These are phyloP conservation scores for Austroboletus novae-zelandiae DNA, from an alignment of 1,284 basidiomycete species.

Conservation along the genomic window DNA sequence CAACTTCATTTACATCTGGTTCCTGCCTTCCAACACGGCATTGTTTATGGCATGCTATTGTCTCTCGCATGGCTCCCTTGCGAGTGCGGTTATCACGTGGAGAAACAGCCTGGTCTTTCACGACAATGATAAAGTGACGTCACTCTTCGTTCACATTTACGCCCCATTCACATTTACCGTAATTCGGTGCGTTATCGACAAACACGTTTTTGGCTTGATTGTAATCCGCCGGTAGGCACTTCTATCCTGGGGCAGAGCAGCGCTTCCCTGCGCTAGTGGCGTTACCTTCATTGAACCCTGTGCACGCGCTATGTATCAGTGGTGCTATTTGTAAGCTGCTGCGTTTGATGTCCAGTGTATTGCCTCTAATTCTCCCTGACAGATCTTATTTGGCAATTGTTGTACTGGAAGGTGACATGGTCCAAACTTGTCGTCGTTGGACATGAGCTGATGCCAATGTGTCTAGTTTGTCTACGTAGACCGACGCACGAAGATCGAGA, in stretches of 20 bases:
- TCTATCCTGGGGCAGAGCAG: slow-evolving; percentile 69
- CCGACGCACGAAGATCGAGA: slow-evolving; percentile 81
- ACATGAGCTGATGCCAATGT: slow-evolving; percentile 5
- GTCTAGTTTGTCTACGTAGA: slow-evolving; percentile 78
- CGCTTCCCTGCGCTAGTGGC: slow-evolving; percentile 81
- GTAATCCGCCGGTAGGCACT: slow-evolving; percentile 56
- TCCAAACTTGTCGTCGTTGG: neutral
- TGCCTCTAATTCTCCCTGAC: slow-evolving; percentile 11
- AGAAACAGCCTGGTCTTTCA: slow-evolving; percentile 96
- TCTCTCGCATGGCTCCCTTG: slow-evolving; percentile 84
- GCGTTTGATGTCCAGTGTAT: slow-evolving; percentile 16
- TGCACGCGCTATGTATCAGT: slow-evolving; percentile 64
- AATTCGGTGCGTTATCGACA: slow-evolving; percentile 60
- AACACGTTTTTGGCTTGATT: slow-evolving; percentile 1
- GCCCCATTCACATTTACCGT: slow-evolving; percentile 84
- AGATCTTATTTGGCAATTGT: slow-evolving; percentile 86
- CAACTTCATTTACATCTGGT: slow-evolving; percentile 87
- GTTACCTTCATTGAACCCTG: slow-evolving; percentile 61
- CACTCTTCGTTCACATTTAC: slow-evolving; percentile 89
- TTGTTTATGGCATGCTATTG: slow-evolving; percentile 88
- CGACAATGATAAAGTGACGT: slow-evolving; percentile 90
- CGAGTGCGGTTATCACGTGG: slow-evolving; percentile 94
- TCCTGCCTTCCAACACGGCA: slow-evolving; percentile 67
- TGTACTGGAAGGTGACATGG: slow-evolving; percentile 80
- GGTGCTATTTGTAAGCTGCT: slow-evolving; percentile 64